Base-by-base conservation (phyloP, 2,329 filamentous ascomycete genomes). In the Cercospora janseana region DNA sequence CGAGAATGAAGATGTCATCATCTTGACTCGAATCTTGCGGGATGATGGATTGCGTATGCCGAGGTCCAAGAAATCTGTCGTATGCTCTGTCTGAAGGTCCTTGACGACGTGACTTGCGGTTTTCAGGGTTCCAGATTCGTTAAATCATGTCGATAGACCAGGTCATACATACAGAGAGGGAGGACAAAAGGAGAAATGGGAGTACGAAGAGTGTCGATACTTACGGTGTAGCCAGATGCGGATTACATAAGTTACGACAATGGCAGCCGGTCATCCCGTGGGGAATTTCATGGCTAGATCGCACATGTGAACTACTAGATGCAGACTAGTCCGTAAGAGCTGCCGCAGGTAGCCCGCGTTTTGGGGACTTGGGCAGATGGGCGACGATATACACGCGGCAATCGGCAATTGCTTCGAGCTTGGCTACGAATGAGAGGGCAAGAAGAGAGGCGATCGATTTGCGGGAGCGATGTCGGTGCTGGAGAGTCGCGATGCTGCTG, bases 391-490 rank as follows among this genome's bases (percentile, higher is more conserved):
- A 37, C 41, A 13, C 20, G 31, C 43, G 49, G 49, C 35, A 42
- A 26, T 47, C 49, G 49, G 49, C 49, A 52, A 46, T n/a, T 18
- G 40, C 18, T 12, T 31, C 20, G 26, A 37, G 29, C 49, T 52
- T 52, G 49, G 49, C 49, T n/a, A 35, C 28, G 43, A 23, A n/a
- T n/a, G 26, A 20, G 8, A 28, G 41, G 10, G 18, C 34, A 38
- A 24, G 24, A 29, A 18, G 31, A 24, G 27, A 44, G 15, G 41
- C 41, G 41, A n/a, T 44, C n/a, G 28, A 8, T n/a, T n/a, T n/a
- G n/a, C n/a, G 10, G 29, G 16, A 26, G 43, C 43, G 43, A 35
- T 35, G 20, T 46, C 43, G 29, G 29, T 46, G 43, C 31, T 13
- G 31, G 6, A 13, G 10, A n/a, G n/a, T n/a, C n/a, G 34, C 34